Conservation (phyloP, 2,329 filamentous ascomycete genomes). For the Alternaria brassicicola region DNA sequence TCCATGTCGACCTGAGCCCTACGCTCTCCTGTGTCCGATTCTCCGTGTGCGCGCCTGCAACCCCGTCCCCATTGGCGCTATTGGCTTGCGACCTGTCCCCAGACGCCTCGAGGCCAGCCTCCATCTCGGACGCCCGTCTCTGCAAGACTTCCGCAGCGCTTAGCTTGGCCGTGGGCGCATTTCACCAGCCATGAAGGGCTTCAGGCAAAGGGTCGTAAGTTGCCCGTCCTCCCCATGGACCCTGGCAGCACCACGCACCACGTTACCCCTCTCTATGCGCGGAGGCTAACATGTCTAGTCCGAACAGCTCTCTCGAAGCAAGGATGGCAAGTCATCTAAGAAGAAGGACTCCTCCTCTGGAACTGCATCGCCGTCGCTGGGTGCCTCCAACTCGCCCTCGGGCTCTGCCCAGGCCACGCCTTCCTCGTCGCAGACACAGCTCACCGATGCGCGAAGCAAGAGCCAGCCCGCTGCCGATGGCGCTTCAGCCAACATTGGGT, state of each 20-base stretch:
- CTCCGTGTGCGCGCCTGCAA: slow-evolving; percentile 27
- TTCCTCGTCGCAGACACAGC: slow-evolving; percentile 84
- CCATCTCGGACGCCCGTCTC: slow-evolving; percentile 33
- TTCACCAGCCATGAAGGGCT: slow-evolving; percentile 84
- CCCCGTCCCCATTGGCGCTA: slow-evolving; percentile 36
- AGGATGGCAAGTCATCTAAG: slow-evolving; percentile 80
- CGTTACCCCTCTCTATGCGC: slow-evolving; percentile 36
- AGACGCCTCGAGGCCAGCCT: slow-evolving; percentile 31
- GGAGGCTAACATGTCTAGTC: slow-evolving; percentile 63
- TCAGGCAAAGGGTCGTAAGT: slow-evolving; percentile 96
- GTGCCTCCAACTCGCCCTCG: slow-evolving; percentile 63
- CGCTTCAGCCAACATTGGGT: slow-evolving; percentile 28
- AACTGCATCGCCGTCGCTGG: slow-evolving; percentile 77
- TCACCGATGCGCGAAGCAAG: slow-evolving; percentile 86
- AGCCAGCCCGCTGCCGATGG: slow-evolving; percentile 62
- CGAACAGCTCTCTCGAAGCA: slow-evolving; percentile 88
- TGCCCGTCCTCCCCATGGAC: slow-evolving; percentile 32
- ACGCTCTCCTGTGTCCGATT: slow-evolving; percentile 17
- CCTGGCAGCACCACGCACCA: slow-evolving; percentile 26
- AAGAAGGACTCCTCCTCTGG: slow-evolving; percentile 68
- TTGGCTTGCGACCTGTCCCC: slow-evolving; percentile 31
- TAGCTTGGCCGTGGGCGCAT: slow-evolving; percentile 41
- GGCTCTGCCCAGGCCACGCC: slow-evolving; percentile 73
- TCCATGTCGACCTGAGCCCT: slow-evolving; percentile 42
- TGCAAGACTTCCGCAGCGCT: slow-evolving; percentile 36